Evolutionary conservation across 2,329 filamentous ascomycete species (phyloP), one percentile per base, ranked within the genome.

Genomic region (Myriosclerotinia scirpicola): DNA sequence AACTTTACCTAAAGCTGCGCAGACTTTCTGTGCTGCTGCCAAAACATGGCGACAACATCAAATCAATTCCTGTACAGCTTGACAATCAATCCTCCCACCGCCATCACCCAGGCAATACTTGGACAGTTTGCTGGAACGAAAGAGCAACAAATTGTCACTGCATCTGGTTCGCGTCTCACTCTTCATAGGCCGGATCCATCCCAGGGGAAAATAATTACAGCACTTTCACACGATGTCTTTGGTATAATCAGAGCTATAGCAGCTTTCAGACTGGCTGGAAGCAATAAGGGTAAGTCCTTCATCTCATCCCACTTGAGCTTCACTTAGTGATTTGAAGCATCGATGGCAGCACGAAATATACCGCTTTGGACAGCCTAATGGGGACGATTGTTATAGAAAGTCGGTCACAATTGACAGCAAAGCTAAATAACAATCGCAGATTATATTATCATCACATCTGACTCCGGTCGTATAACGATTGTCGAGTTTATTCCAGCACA

Each of bases 21-120:
- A 75, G 71, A 71, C 67, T 69, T 67, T 71, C 72, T 71, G 74
- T 71, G 71, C 69, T 54, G 55, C 64, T 62, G 67, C 69, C 62
- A 71, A 72, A 75, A 68, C 42, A 98, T 98, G 95, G 94, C 95
- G 82, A 96, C 93, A 78, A 97, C 94, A 69, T 97, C 93, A 72
- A 94, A 94, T 79, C 96, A 97, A 92, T 97, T 97, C 79, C 89
- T 99, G 82, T 99, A 99, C 82, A 95, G 92, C 76, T 85, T 99
- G 82, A 98, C 95, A 73, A 89, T 99, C 76, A 93, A 97, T 80
- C 90, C 92, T 73, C 92, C 95, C 44, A 93, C 93, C 72, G 90
- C 92, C 68, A 88, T 97, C 75, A 93, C 90, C 61, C 90, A 96
- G 80, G 93, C 95, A 71, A 90, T 97, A 71, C 85, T 97, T 68